Evolutionary conservation across 2,329 filamentous ascomycete species (phyloP).

Genomic region (Microdochium bolleyi): DNA sequence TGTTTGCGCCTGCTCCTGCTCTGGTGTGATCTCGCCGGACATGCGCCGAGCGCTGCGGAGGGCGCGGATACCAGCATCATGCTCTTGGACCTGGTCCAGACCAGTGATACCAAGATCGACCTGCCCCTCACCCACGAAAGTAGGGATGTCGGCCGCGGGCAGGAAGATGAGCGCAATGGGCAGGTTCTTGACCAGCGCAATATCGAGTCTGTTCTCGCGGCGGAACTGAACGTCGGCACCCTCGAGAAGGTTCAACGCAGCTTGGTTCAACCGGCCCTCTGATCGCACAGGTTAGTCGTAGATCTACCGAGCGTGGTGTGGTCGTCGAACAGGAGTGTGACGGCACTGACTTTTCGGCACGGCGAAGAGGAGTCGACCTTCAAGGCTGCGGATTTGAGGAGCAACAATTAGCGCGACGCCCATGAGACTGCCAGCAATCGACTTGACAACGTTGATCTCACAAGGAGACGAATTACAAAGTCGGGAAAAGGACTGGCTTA

Average conservation of each 20-base stretch:
- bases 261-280: conserved; percentile 91
- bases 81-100: conserved; percentile 84
- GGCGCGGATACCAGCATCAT: conserved; percentile 58
- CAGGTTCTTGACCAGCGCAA: conserved; percentile 94
- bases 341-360: conserved; percentile 86
- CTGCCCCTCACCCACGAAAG: conserved; percentile 89
- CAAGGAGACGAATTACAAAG: no score
- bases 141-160: conserved; percentile 93
- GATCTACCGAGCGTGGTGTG: not conserved
- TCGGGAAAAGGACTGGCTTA: conserved; percentile 21
- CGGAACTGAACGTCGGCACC: conserved; percentile 96
- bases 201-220: conserved; percentile 89
- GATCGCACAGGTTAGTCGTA: conserved; percentile 1
- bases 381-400: conserved; percentile 51
- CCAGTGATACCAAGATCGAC: conserved; percentile 95
- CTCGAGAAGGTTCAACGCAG: conserved; percentile 81
- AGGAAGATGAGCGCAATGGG: conserved; percentile 95
- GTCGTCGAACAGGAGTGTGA: not conserved
- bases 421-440: conserved; percentile 1
- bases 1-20: conserved; percentile 33
- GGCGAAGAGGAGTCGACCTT: conserved; percentile 88
- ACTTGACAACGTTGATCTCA: no score
- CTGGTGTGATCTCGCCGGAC: conserved; percentile 33
- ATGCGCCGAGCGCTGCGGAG: conserved; percentile 38
- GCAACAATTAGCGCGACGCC: conserved; percentile 1